Conservation (phyloP, 305 asterid species). For the Fraxinus velutina region DNA sequence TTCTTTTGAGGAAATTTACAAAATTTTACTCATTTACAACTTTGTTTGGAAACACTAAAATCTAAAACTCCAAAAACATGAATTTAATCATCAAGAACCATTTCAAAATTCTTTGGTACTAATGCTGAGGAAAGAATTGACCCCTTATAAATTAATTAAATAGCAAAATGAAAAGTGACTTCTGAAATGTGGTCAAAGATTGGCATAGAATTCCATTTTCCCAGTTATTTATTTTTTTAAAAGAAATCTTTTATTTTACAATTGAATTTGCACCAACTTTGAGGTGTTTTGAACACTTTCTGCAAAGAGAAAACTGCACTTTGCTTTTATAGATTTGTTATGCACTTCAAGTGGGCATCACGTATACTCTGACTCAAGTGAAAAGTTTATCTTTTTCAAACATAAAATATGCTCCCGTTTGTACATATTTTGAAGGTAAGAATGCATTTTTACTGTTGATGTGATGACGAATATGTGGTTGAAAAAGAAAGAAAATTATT, state of each 20-base stretch:
- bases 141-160: background rate
- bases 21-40: background rate
- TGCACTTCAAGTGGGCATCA: constrained; percentile 29
- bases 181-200: constrained; percentile 35
- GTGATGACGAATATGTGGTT: too few species aligned
- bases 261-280: constrained; percentile 16
- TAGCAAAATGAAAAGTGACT: background rate
- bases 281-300: constrained; percentile 26
- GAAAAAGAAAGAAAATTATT: too few species aligned
- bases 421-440: too few species aligned
- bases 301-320: constrained; percentile 19
- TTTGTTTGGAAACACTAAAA: background rate
- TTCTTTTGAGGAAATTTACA: background rate
- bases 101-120: background rate
- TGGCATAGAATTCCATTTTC: constrained; percentile 28
- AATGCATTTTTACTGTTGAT: too few species aligned
- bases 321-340: constrained; percentile 2
- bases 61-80: background rate
- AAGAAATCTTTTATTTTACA: background rate
- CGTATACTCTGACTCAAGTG: constrained; percentile 4
- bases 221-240: background rate
- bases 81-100: background rate
- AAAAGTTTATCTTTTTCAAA: background rate
- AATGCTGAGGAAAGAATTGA: background rate
- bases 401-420: background rate